Evolutionary conservation across 495 filamentous ascomycete genomes (phyloP).

Genomic region (Podospora pseudopauciseta): DNA sequence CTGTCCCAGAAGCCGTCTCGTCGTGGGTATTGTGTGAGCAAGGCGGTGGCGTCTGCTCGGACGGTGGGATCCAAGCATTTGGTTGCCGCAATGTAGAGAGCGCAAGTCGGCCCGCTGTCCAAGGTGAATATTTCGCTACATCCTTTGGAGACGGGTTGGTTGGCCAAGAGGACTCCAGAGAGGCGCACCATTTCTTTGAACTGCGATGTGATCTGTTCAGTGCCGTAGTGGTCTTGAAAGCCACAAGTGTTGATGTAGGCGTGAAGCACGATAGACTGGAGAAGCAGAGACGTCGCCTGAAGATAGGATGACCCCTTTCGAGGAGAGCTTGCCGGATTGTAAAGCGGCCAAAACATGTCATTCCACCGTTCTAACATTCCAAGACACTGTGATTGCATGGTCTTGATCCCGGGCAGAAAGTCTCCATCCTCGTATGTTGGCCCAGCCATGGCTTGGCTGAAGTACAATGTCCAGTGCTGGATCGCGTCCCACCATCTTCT

Average conservation of each 20-base stretch:
- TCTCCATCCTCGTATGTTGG: background rate
- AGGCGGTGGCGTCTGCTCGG: conserved; percentile 12
- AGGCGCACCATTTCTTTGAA: conserved; percentile 10
- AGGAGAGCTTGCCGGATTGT: background rate
- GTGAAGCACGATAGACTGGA: conserved; percentile 1
- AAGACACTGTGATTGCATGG: background rate
- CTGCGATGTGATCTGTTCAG: background rate
- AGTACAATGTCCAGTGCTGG: conserved; percentile 20
- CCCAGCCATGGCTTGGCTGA: conserved; percentile 10
- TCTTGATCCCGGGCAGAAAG: background rate
- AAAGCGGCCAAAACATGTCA: background rate
- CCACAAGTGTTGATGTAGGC: conserved; percentile 1
- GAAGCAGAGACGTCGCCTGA: background rate
- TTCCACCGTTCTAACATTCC: background rate
- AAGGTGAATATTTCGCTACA: conserved; percentile 22
- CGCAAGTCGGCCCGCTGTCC: conserved; percentile 25
- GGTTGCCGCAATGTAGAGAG: conserved; percentile 21
- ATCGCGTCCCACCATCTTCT: conserved; percentile 23
- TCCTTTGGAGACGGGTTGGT: conserved; percentile 12
- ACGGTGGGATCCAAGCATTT: conserved; percentile 20
- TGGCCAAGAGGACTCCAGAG: conserved; percentile 13
- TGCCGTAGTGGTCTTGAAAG: conserved; percentile 1
- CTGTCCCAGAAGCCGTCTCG: conserved; percentile 27
- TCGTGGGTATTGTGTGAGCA: conserved; percentile 19
- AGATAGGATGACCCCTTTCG: background rate